Base-by-base conservation (phyloP, 768 basidiomycete genomes). In the Amanita molliuscula region DNA sequence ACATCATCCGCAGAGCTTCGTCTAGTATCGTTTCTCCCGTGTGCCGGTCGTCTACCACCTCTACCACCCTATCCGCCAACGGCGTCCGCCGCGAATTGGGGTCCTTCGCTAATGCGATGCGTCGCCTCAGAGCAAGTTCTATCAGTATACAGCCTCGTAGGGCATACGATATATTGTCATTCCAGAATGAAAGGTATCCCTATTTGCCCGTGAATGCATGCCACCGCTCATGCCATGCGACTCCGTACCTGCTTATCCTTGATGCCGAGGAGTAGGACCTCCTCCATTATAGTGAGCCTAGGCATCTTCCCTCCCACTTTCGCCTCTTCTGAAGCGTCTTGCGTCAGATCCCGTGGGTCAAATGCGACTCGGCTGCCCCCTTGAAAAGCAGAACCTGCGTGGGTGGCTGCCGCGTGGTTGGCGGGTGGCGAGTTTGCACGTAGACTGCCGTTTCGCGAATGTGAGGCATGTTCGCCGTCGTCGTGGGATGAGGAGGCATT, bases 141-240 rank as follows among this genome's bases (percentile, higher is more conserved):
- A 98, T 85, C 54, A 99, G 79, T 59, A 99, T 97, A 65, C 95
- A 97, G 4, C 96, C 96, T n/a, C 96, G 82, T 2, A 99, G 77
- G 11, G 95, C 94, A 67, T 99, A 99, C 0, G 93, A 96, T 57
- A 99, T 99, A 68, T 97, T 98, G 74, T 99, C 95, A 69, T 98
- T 98, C 95, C 95, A 98, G 64, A 98, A 98, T 1, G 92, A 95
- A 34, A 98, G 80, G 66, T 98, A 96, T 31, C 94, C 94, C 70
- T 74, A 46, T 29, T 29, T 26, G n/a, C 16, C 10, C 42, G 10
- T 44, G 21, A 26, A 26, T 21, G n/a, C 1, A 44, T 18, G 23
- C 13, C 28, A n/a, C 18, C n/a, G n/a, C 15, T 44, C 28, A 18
- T 15, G 23, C 15, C 9, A 44, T 8, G 7, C 35, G 34, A 9